phyloP scores from a whole-genome alignment of 2,329 filamentous ascomycete genomes.

The Calonectria hongkongensis region DNA sequence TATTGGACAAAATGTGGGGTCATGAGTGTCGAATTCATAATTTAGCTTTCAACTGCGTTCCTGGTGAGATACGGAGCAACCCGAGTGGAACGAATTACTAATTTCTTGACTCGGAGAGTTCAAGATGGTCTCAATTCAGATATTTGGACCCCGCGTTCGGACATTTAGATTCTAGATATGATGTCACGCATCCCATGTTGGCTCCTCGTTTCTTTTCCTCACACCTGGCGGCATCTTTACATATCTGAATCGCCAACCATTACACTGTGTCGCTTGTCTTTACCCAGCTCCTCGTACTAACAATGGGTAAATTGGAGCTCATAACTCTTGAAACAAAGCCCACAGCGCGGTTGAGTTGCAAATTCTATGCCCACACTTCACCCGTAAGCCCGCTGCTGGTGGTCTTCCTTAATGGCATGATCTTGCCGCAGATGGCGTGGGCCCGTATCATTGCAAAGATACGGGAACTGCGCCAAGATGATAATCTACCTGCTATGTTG shows the following conservation, averaged over 20 bases:
- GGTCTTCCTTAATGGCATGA: slow-evolving; percentile 53
- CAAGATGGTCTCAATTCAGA: background rate
- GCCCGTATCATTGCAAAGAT: slow-evolving; percentile 36
- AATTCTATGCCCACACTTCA: slow-evolving; percentile 29
- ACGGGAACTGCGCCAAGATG: background rate
- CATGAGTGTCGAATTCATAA: background rate
- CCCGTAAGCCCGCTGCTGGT: slow-evolving; percentile 27
- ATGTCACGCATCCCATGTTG: background rate
- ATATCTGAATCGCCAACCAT: background rate
- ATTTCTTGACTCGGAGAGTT: background rate
- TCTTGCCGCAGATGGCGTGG: slow-evolving; percentile 48
- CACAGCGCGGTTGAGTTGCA: slow-evolving; percentile 42
- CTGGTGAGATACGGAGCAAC: background rate
- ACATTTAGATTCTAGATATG: slow-evolving; percentile 1
- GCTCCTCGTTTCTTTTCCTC: background rate
- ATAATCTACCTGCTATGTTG: slow-evolving; percentile 61
- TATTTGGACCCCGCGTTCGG: background rate
- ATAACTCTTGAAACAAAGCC: slow-evolving; percentile 48
- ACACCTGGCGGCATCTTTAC: background rate
- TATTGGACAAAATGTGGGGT: background rate
- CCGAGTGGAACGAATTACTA: background rate
- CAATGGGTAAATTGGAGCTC: background rate
- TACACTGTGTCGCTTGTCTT: background rate
- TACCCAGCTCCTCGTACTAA: background rate
- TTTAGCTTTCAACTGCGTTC: background rate